Percentiles rank a stretch among this genome's conserved stretches.
Conservation (phyloP, 2,329 filamentous ascomycete species). For the Verruconis gallopava region DNA sequence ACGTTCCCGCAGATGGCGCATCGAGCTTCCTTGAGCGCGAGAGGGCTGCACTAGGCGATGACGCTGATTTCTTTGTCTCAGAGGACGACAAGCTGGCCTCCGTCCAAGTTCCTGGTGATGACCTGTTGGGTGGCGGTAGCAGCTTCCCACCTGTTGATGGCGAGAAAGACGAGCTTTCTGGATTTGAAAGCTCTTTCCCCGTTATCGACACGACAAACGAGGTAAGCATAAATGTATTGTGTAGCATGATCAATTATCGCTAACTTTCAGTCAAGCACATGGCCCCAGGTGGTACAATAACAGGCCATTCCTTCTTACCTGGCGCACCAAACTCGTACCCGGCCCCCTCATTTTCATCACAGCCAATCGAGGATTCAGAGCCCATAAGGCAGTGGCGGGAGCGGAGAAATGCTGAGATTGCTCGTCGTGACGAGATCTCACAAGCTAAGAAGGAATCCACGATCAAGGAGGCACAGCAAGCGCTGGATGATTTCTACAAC, state of each 20-base stretch:
- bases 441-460: conserved; percentile 72
- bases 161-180: conserved; percentile 38
- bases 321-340: conserved; percentile 23
- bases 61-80: conserved; percentile 80
- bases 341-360: conserved; percentile 41
- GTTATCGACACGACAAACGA: conserved; percentile 64
- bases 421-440: conserved; percentile 75
- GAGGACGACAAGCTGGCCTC: conserved; percentile 55
- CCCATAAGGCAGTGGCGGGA: conserved; percentile 86
- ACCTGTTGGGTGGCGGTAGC: conserved; percentile 52
- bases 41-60: conserved; percentile 79
- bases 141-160: conserved; percentile 32
- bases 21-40: conserved; percentile 75
- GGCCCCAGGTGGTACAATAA: conserved; percentile 67
- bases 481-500: conserved; percentile 98
- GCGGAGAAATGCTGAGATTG: conserved; percentile 68
- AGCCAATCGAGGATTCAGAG: conserved; percentile 69
- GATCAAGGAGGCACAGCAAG: conserved; percentile 76
- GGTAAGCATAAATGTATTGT: conserved; percentile 33
- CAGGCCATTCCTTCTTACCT: conserved; percentile 50
- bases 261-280: conserved; percentile 41
- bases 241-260: background rate
- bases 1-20: conserved; percentile 44
- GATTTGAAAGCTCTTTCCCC: conserved; percentile 85
- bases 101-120: conserved; percentile 48